phyloP scores from a whole-genome alignment of 1,284 basidiomycete species.

The Naganishia sp. region DNA sequence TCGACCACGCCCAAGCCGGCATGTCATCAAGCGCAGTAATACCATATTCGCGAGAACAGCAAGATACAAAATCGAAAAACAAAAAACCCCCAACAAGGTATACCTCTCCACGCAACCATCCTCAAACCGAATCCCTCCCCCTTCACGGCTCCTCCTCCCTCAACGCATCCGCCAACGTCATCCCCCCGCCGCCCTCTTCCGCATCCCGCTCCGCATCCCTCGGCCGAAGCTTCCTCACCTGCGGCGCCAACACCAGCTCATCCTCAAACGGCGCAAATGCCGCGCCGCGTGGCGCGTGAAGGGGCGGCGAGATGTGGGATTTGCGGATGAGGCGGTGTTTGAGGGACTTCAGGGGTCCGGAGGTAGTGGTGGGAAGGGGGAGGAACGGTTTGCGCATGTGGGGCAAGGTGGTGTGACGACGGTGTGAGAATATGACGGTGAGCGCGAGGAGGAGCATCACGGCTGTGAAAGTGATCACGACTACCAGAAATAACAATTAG shows the following conservation, averaged over 20 bases:
- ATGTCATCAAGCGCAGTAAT: too few relatives aligned
- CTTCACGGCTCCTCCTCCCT: not conserved
- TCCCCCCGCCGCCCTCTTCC: not conserved
- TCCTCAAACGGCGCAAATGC: not conserved
- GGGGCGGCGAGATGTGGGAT: conserved; percentile 3
- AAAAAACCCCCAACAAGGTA: not conserved
- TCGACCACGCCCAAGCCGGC: too few relatives aligned
- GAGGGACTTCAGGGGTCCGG: not conserved
- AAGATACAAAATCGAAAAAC: too few relatives aligned
- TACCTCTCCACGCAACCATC: not conserved
- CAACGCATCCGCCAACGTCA: conserved; percentile 26
- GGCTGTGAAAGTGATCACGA: conserved; percentile 11
- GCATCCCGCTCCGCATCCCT: not conserved
- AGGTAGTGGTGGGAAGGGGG: not conserved
- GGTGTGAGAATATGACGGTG: conserved; percentile 2
- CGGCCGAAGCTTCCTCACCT: not conserved
- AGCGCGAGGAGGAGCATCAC: conserved; percentile 19
- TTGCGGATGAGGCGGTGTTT: conserved; percentile 3
- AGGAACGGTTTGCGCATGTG: not conserved
- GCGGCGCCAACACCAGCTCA: not conserved
- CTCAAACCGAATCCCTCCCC: not conserved
- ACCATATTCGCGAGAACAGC: too few relatives aligned
- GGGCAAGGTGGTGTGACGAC: not conserved
- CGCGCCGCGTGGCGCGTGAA: not conserved
- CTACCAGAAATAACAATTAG: not conserved